Base-by-base conservation (phyloP, 2,329 filamentous ascomycete species). In the Colletotrichum liaoningense region DNA sequence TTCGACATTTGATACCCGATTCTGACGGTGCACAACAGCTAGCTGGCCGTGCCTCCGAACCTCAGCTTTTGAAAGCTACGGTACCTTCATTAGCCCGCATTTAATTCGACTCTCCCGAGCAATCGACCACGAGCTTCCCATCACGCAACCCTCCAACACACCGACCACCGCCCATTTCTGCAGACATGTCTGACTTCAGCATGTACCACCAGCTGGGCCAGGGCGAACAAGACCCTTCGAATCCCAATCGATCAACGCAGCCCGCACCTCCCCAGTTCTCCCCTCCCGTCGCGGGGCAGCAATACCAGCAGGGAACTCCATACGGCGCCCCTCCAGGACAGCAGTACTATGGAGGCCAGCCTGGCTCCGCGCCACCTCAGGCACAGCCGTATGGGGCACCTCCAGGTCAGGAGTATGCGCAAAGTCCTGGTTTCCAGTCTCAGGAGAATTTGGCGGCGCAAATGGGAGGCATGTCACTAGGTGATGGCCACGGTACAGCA, bases 381-480 rank as follows among this genome's bases (percentile, higher is more conserved):
- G 80, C 35, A 78, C 80, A 74, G 78, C 75, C 70, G 64, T 80
- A 80, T 66, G 80, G 78, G 57, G 74, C 75, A 3, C 78, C 77
- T 28, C 77, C 78, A 5, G 76, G 63, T n/a, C 76, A 73, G 57
- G 83, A 81, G 14, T 83, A 82, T 74, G 63, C 72, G 58, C 66
- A 78, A 74, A 67, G 68, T 77, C 79, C 81, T 26, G 80, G 81
- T 54, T 79, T 81, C 67, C 84, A 83, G 70, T 73, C 70, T 26
- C 88, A 90, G 77, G 84, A 80, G 68, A 86, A 86, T 19, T 81
- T 95, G 73, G 88, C 91, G 59, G 88, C 91, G 68, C 95, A 97
- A 82, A 93, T 97, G 92, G 92, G 92, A 55, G 91, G 91, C 73
- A 90, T 97, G 89, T 92, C 88, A 54, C 85, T 97, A 77, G 91